These are phyloP conservation scores for Imleria badia DNA, from an alignment of 768 basidiomycete genomes.

Conservation along the genomic window DNA sequence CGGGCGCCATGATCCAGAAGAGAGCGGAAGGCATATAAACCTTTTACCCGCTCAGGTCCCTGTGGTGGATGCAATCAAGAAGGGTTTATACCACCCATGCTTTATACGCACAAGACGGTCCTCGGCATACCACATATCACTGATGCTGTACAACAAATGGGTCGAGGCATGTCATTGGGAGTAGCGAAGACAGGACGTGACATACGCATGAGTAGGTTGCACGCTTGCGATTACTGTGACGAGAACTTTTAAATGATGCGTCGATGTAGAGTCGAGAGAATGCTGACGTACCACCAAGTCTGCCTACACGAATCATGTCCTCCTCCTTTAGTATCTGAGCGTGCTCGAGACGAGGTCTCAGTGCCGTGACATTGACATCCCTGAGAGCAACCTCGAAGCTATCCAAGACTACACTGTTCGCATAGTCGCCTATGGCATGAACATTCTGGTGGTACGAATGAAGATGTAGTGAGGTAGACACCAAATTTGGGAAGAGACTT, in stretches of 20 bases:
- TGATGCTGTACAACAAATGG: constrained; percentile 45
- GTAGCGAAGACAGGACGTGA: background rate
- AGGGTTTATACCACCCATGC: background rate
- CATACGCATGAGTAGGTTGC: constrained; percentile 87
- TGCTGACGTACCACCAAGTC: constrained; percentile 63
- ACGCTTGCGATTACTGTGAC: constrained; percentile 80
- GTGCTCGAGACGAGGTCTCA: constrained; percentile 84
- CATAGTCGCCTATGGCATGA: constrained; percentile 85
- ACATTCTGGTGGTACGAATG: constrained; percentile 58
- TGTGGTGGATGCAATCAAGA: constrained; percentile 19
- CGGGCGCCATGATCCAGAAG: constrained; percentile 61
- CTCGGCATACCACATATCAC: constrained; percentile 91
- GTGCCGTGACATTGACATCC: constrained; percentile 58
- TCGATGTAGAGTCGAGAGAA: background rate
- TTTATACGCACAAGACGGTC: constrained; percentile 61
- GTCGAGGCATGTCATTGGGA: background rate
- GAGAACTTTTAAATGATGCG: background rate
- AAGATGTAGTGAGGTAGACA: background rate
- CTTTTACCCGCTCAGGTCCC: constrained; percentile 83
- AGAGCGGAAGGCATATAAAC: constrained; percentile 84
- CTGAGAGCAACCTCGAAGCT: constrained; percentile 72
- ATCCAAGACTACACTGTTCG: constrained; percentile 81
- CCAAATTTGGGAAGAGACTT: constrained; percentile 29
- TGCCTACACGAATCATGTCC: constrained; percentile 76
- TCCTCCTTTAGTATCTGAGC: constrained; percentile 80